A percentile compares a stretch with the other conserved stretches of the same genome.
Evolutionary conservation across 441 rosid species (phyloP).

Genomic region (Biscutella laevigata): DNA sequence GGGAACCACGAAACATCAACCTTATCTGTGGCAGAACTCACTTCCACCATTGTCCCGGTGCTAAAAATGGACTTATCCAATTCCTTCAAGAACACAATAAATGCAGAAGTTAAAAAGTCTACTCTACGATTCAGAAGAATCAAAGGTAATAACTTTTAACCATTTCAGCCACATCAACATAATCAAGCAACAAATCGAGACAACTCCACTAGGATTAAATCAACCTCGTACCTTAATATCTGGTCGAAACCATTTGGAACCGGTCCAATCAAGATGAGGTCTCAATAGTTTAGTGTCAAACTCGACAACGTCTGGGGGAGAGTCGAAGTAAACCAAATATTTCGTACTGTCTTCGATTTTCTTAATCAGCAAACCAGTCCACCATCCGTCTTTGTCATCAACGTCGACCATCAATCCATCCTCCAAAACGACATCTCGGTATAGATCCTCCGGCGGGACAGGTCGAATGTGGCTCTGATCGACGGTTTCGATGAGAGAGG

Average conservation of each 20-base stretch:
- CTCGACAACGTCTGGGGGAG: conserved; percentile 30
- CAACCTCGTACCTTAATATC: conserved; percentile 35
- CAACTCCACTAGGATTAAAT: conserved; percentile 13
- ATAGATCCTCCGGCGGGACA: conserved; percentile 24
- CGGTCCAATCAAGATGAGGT: conserved; percentile 29
- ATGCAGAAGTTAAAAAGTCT: neutral
- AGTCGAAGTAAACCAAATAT: conserved; percentile 34
- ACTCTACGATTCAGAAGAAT: neutral
- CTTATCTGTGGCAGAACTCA: conserved; percentile 18
- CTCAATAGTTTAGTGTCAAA: conserved; percentile 31
- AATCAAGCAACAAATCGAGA: neutral
- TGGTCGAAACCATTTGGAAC: conserved; percentile 31
- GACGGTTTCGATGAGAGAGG: too few relatives aligned
- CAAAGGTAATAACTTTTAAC: too few relatives aligned
- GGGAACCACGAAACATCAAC: conserved; percentile 38
- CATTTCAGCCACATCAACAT: too few relatives aligned
- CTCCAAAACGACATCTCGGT: conserved; percentile 20
- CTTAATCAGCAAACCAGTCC: conserved; percentile 39
- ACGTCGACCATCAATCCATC: conserved; percentile 33
- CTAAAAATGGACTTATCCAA: conserved; percentile 37
- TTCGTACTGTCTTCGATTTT: conserved; percentile 19
- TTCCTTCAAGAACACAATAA: neutral
- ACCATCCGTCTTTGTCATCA: conserved; percentile 37
- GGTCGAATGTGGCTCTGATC: conserved; percentile 31
- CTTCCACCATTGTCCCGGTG: conserved; percentile 51